phyloP scores from a whole-genome alignment of 2,329 filamentous ascomycete genomes.

The Aspergillus melleus region DNA sequence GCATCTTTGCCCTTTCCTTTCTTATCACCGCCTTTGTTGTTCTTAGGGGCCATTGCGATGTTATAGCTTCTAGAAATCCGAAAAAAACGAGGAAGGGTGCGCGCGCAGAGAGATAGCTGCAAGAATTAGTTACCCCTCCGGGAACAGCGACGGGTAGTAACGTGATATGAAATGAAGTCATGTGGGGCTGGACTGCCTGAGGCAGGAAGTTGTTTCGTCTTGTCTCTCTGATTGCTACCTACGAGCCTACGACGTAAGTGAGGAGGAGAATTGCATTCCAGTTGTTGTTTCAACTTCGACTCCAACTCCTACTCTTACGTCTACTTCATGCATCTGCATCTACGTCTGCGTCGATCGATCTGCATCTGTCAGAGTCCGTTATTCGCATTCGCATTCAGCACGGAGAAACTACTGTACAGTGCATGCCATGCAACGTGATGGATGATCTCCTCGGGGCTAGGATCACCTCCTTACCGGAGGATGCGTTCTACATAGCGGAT shows the following conservation, averaged over 20 bases:
- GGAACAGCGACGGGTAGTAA: not conserved
- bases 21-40: slow-evolving; percentile 40
- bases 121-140: not conserved
- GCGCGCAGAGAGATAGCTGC: not conserved
- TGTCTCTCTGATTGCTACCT: not conserved
- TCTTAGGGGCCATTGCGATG: slow-evolving; percentile 43
- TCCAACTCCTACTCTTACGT: not conserved
- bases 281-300: not conserved
- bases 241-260: not conserved
- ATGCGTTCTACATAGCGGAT: slow-evolving; percentile 79
- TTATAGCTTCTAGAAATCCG: too few relatives aligned
- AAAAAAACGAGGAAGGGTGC: not conserved
- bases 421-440: slow-evolving; percentile 12
- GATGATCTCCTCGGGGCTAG: slow-evolving; percentile 30
- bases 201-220: not conserved
- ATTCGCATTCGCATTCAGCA: too few relatives aligned
- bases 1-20: slow-evolving; percentile 44
- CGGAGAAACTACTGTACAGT: not conserved
- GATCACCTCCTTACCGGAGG: slow-evolving; percentile 33
- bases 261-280: not conserved
- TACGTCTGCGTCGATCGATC: not conserved
- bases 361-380: not conserved
- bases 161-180: not conserved
- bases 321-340: too few relatives aligned
- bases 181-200: not conserved